Base-by-base conservation (phyloP, 202 grass and related monocot genomes). In the Dendrocalamus latiflorus region DNA sequence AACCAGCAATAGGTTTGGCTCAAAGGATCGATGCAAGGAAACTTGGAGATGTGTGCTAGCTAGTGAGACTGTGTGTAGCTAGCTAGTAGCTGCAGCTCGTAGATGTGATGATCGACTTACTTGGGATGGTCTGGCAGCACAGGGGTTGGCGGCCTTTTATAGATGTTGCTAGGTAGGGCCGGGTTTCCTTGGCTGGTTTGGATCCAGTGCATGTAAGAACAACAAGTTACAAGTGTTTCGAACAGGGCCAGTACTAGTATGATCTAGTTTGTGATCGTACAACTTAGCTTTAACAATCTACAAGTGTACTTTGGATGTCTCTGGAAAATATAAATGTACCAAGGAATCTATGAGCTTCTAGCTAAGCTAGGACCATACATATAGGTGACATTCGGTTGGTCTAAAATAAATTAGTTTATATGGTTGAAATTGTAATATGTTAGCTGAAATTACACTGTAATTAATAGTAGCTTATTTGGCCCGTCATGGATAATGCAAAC, bases 71-170 rank as follows among this genome's bases (percentile, higher is more conserved):
- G 34, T 55, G 62, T 47, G 24, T 70, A 57, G 42, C 26, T 70
- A 2, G 53, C 38, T 14, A 54, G 15, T 65, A 4, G 33, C 33
- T 0, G n/a, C n/a, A n/a, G 65, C 1, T 60, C n/a, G 1, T 14
- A 17, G 20, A 34, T 73, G n/a, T 4, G 45, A 79, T 74, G 10
- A n/a, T n/a, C n/a, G n/a, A 54, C 44, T 51, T 83, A 65, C 44
- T 51, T 83, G 58, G 65, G 82, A 66, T 86, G 78, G 41, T 74
- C 72, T 74, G 78, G 33, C 38, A 62, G 28, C 12, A 50, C 21
- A 28, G 12, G 25, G 50, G 50, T 3, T 68, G 51, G 43, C 25
- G 42, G 21, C 68, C 53, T 83, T 86, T 83, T 90, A 86, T 89
- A 89, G 88, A 78, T 65, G 72, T 15, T 53, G 18, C 39, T 76